Evolutionary conservation across 805 yeast species (phyloP), one percentile per base, ranked within the genome.

Genomic region (Saturnispora sanitii): DNA sequence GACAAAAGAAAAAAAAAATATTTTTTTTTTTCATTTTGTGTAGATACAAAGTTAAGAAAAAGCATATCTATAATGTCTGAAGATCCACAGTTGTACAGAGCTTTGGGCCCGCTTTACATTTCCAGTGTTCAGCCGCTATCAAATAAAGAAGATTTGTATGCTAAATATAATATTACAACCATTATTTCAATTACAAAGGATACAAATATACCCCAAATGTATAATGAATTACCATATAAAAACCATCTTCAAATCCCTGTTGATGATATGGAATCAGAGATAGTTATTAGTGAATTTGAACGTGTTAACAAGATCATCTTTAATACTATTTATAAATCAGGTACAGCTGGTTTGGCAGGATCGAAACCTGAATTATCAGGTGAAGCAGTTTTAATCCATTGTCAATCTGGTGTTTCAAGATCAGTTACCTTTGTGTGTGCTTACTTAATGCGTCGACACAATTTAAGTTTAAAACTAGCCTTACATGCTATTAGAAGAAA

Each of bases 71-170:
- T 6, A 16, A 31, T 37, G 41, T 30, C 40, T 6, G 49, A 47
- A 40, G 49, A 47, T 32, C 43, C 37, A 35, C 36, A 23, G 35
- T 25, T 45, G 29, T 67, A 73, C 41, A 67, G 94, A 52, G 70
- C 87, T n/a, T 59, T 84, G n/a, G 94, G 94, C 20, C 79, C 79
- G 7, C 70, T 90, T 2, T 83, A 77, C 60, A 59, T 90, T 13
- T 87, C 95, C 4, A 75, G 92, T 1, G 64, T 80, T 17, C 74
- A 72, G 38, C 82, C 95, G 0, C 61, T 87, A 18, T 62, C 70
- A 13, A 68, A 74, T 3, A 70, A 63, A 32, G 59, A 67, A 12
- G 76, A 81, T 33, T 59, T 84, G 33, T 61, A 59, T 23, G 64
- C 65, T 18, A 66, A 72, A 18, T 61, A 69, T 49, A 71, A 73